Base-by-base conservation (phyloP, 1,284 basidiomycete genomes). In the Puccinia coronata region DNA sequence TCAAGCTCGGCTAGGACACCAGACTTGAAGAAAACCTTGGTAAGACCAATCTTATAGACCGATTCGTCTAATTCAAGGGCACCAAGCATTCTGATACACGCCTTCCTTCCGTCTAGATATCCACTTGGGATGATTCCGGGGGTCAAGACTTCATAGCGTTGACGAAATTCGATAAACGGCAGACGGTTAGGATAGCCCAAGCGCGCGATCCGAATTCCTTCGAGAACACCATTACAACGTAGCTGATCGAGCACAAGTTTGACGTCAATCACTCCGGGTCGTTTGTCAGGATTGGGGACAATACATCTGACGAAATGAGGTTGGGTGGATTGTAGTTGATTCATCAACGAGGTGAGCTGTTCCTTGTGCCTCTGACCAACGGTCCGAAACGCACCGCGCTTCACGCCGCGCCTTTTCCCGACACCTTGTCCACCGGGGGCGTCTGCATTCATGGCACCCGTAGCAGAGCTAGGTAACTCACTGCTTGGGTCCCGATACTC, bases 11-110 rank as follows among this genome's bases (percentile, higher is more conserved):
- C 97, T 14, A 99, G 90, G 1, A 98, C 95, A 6, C 96, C 96
- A 0, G 97, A 96, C 86, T 98, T 99, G 91, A 99, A 99, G 88
- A 99, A 99, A 83, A 98, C 94, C 88, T 99, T 99, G 63, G 95
- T 97, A 0, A 94, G 93, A 11, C 97, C 97, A 82, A 99, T 93
- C 84, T 92, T 93, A 89, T 92, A 98, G 34, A 92, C 90, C 0
- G 90, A 88, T 79, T 92, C 90, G 86, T 98, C 95, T 28, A 99
- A 90, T 79, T 96, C 93, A 55, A 99, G 89, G 5, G 93, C 91
- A 82, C 92, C 92, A 65, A 98, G 93, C 90, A 99, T 99, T n/a
- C 93, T 90, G 63, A 92, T 89, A 84, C 93, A 96, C 0, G 96
- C 95, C 86, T 97, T 95, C 9, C 95, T 91, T 5, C 96, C 96